Evolutionary conservation across 148 eudicot genomes (phyloP).

Genomic region (Gaultheria prostrata): DNA sequence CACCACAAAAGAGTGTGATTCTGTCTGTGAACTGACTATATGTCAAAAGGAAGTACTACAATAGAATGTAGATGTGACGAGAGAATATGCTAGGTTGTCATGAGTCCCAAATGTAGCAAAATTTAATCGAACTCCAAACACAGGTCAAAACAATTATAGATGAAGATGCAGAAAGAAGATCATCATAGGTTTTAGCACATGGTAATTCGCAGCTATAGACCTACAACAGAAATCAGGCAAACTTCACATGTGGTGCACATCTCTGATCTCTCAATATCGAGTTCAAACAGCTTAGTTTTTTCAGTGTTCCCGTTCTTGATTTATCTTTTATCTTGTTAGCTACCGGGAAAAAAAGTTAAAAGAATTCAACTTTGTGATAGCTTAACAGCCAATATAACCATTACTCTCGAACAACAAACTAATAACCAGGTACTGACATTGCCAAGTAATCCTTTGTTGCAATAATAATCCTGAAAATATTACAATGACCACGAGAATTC

Average conservation of each 20-base stretch:
- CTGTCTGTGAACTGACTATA: not conserved
- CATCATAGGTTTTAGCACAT: too few species aligned
- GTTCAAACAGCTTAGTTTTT: not conserved
- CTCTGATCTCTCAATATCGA: not conserved
- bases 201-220: not conserved
- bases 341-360: not conserved
- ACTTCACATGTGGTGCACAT: not conserved
- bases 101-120: not conserved
- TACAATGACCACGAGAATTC: not conserved
- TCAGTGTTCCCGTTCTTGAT: not conserved
- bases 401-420: not conserved
- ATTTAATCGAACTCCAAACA: not conserved
- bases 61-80: not conserved
- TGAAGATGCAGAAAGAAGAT: not conserved
- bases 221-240: not conserved
- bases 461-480: not conserved
- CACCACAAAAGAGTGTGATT: not conserved
- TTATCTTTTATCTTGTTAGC: not conserved
- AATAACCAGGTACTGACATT: not conserved
- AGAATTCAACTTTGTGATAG: not conserved
- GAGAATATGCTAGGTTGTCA: slow-evolving; percentile 1
- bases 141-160: too few species aligned
- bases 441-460: not conserved
- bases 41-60: not conserved
- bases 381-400: slow-evolving; percentile 1